phyloP scores from a whole-genome alignment of 1,139 yeast genomes.

The Candida neerlandica region DNA sequence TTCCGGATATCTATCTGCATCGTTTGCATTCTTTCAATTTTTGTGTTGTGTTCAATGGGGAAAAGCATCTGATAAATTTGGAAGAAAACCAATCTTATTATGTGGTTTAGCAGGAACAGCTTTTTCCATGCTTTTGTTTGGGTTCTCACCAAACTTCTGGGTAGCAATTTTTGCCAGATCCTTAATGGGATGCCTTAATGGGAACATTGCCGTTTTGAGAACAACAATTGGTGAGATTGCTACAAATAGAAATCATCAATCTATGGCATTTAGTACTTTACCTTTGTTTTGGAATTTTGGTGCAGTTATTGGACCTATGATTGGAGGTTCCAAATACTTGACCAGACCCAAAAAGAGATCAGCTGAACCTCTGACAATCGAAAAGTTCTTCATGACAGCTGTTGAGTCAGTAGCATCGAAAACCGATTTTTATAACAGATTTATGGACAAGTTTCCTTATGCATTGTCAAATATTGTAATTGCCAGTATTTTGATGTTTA shows the following conservation, averaged over 20 bases:
- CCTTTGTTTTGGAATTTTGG: slow-evolving; percentile 42
- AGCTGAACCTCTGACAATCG: slow-evolving; percentile 5
- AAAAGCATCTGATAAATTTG: slow-evolving; percentile 32
- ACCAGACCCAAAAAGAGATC: slow-evolving; percentile 29
- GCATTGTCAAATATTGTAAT: slow-evolving; percentile 62
- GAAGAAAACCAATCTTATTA: slow-evolving; percentile 35
- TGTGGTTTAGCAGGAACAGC: slow-evolving; percentile 37
- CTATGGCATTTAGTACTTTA: slow-evolving; percentile 37
- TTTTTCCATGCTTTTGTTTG: slow-evolving; percentile 30
- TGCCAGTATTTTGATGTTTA: slow-evolving; percentile 34
- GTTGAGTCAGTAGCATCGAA: slow-evolving; percentile 57
- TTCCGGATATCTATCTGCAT: slow-evolving; percentile 41
- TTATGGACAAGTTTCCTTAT: slow-evolving; percentile 44
- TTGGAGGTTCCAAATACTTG: slow-evolving; percentile 50
- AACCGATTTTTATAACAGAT: slow-evolving; percentile 9
- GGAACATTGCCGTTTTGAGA: slow-evolving; percentile 40
- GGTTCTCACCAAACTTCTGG: slow-evolving; percentile 36
- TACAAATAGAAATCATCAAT: slow-evolving; percentile 39
- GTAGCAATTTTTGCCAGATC: slow-evolving; percentile 37
- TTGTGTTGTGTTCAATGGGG: slow-evolving; percentile 43
- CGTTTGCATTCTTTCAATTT: slow-evolving; percentile 41
- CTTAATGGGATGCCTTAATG: slow-evolving; percentile 37
- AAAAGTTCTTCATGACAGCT: slow-evolving; percentile 6
- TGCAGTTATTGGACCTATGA: slow-evolving; percentile 54
- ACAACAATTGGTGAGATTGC: slow-evolving; percentile 44